Evolutionary conservation across 2,329 filamentous ascomycete genomes (phyloP), one percentile per base, ranked within the genome.

Genomic region (Epichloe festucae): DNA sequence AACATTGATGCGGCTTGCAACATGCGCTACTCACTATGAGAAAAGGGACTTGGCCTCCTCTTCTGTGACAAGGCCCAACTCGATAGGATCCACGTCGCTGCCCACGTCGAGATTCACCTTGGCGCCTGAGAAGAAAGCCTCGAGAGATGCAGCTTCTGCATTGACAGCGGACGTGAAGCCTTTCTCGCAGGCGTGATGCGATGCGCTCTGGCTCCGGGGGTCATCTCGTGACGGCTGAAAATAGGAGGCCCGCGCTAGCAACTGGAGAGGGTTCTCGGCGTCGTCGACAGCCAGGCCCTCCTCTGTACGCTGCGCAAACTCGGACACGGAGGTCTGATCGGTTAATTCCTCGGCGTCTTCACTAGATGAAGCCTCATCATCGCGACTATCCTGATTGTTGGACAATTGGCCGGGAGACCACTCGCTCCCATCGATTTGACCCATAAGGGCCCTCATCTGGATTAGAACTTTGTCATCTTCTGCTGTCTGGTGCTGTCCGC

Each of bases 201-300:
- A 60, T 15, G 61, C 63, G 46, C 56, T 58, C 0, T 60, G 61
- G 43, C 59, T 58, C 17, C 61, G 58, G 36, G 62, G 3, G 27
- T 7, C 59, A 14, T 66, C 62, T 1, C 70, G 73, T 23, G 74
- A 76, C n/a, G 78, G 70, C 53, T 78, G 77, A 40, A 85, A 73
- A 64, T 86, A 83, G 0, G 85, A 88, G 1, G 84, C 85, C 35
- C 84, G 76, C 3, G 85, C 85, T 36, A 89, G 78, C 15, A 88
- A 69, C 63, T 89, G 84, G 5, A 88, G 68, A 0, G 84, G 84
- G 54, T 88, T 89, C 60, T 89, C 84, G 3, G 84, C 84, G 62
- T 87, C 85, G 57, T 88, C 84, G 27, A 85, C 70, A 12, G 80
- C 75, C 35, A 85, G 72, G 47, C 70, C 75, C 50, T 81, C 78